A percentile compares a stretch with the other conserved stretches of the same genome.
phyloP scores from a whole-genome alignment of 2,329 filamentous ascomycete species.

The Colletotrichum sidae region DNA sequence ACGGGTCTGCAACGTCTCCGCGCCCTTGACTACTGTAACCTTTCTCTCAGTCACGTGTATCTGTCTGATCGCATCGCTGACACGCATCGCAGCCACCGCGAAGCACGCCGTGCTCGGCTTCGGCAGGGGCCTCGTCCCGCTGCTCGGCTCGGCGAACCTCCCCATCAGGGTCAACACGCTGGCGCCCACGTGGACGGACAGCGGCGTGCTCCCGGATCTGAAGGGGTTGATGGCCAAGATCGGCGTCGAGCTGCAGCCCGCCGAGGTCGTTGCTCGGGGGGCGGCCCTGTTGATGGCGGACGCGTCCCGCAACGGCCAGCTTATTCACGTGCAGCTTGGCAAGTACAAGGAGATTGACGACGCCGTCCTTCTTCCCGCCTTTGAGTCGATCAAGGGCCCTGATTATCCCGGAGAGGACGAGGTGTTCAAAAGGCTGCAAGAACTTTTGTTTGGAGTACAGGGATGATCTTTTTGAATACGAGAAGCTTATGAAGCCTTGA shows the following conservation, averaged over 20 bases:
- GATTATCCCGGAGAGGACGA: slow-evolving; percentile 51
- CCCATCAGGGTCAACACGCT: slow-evolving; percentile 65
- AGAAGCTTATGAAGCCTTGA: no score
- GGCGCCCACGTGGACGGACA: slow-evolving; percentile 31
- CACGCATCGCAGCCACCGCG: slow-evolving; percentile 51
- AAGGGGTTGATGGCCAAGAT: slow-evolving; percentile 50
- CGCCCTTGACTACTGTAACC: slow-evolving; percentile 61
- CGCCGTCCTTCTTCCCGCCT: slow-evolving; percentile 49
- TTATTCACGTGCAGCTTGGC: slow-evolving; percentile 62
- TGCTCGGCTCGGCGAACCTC: slow-evolving; percentile 49
- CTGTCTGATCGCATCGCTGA: slow-evolving; percentile 9
- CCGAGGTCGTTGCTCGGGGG: slow-evolving; percentile 59
- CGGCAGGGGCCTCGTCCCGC: slow-evolving; percentile 57
- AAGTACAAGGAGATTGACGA: slow-evolving; percentile 67
- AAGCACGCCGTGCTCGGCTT: slow-evolving; percentile 68
- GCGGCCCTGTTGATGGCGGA: slow-evolving; percentile 64
- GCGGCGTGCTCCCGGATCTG: slow-evolving; percentile 56
- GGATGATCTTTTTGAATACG: no score
- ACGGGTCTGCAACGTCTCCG: slow-evolving; percentile 63
- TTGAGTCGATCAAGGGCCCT: slow-evolving; percentile 45
- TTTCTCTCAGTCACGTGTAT: fast-evolving
- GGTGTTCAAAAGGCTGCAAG: slow-evolving; percentile 41
- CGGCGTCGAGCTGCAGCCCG: slow-evolving; percentile 55
- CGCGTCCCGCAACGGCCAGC: slow-evolving; percentile 58
- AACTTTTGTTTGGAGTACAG: background rate